Base-by-base conservation (phyloP, 805 yeast genomes). In the Candida pini region DNA sequence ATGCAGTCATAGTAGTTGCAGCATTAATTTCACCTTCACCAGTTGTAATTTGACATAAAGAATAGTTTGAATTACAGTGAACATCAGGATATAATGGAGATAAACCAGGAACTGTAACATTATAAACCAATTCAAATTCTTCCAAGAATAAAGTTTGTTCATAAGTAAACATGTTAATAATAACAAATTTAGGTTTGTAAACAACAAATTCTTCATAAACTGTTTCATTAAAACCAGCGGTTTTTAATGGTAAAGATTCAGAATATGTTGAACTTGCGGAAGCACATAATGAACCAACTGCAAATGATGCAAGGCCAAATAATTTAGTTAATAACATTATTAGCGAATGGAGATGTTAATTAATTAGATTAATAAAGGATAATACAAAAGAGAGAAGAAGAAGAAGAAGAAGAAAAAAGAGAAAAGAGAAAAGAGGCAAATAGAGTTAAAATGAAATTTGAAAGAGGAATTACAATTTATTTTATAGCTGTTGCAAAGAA, bases 1-100 rank as follows among this genome's bases (percentile, higher is more conserved):
- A 56, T 6, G 84, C 78, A 27, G 72, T 66, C 38, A 77, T 51
- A 17, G 81, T 63, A 18, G 76, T 43, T 12, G 84, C 83, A 25
- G 84, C 84, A 47, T 78, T 78, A 44, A 76, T 69, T 53, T 78
- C 83, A 43, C 78, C 79, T 58, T 77, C 84, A 35, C 85, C 85
- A n/a, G 80, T 73, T 29, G 81, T 74, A 35, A 77, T 50, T 49
- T 75, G 77, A 63, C 83, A 78, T 19, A 78, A 53, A 19, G 70
- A 53, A 58, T 66, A 70, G 59, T 74, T 64, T 23, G 60, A 47
- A 38, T 68, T 69, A 58, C 84, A 78, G 60, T 70, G 74, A 33
- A 78, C 62, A 15, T 63, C 49, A 22, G 82, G 81, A 62, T 67
- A 77, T 22, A 68, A 43, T 19, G 81, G 81, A 13, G 82, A 75